Percentiles rank a stretch among this genome's conserved stretches.
Evolutionary conservation across 768 basidiomycete species (phyloP).

Genomic region (Suillus subluteus): DNA sequence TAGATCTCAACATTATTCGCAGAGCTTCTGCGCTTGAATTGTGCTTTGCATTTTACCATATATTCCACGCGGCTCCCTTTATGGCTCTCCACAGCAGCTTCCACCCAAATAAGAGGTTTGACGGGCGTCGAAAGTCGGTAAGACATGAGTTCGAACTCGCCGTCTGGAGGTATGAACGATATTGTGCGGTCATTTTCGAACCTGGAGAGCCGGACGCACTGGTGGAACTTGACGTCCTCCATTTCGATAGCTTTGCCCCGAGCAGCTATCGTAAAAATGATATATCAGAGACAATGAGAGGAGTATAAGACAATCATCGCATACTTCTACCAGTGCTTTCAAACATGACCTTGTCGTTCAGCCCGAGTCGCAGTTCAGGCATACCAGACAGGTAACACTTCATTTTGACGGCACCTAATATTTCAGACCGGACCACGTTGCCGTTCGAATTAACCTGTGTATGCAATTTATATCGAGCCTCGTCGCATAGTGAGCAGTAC

Average conservation of each 20-base stretch:
- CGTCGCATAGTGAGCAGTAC: conserved; percentile 29
- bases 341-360: conserved; percentile 99
- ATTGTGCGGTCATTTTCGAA: conserved; percentile 99
- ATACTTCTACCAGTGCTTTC: conserved; percentile 93
- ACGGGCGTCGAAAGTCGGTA: conserved; percentile 96
- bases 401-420: conserved; percentile 99
- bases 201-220: conserved; percentile 94
- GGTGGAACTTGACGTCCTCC: conserved; percentile 99
- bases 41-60: conserved; percentile 94
- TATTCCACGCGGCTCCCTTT: conserved; percentile 93
- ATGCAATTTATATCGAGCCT: background rate
- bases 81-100: conserved; percentile 94
- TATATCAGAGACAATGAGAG: conserved; percentile 1
- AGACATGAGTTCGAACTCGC: conserved; percentile 98
- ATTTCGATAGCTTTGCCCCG: conserved; percentile 99
- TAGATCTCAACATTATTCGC: conserved; percentile 99
- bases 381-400: conserved; percentile 99
- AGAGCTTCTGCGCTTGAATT: conserved; percentile 95
- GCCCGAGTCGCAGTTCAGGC: conserved; percentile 93
- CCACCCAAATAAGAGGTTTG: conserved; percentile 93
- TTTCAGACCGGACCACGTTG: conserved; percentile 96
- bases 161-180: conserved; percentile 98
- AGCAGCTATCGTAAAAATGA: conserved; percentile 54
- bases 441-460: conserved; percentile 92
- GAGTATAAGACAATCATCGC: conserved; percentile 31